A percentile compares a stretch with the other conserved stretches of the same genome.
These are phyloP conservation scores for Arabidopsis arenosa DNA, from an alignment of 345 rosid species.

Conservation along the genomic window DNA sequence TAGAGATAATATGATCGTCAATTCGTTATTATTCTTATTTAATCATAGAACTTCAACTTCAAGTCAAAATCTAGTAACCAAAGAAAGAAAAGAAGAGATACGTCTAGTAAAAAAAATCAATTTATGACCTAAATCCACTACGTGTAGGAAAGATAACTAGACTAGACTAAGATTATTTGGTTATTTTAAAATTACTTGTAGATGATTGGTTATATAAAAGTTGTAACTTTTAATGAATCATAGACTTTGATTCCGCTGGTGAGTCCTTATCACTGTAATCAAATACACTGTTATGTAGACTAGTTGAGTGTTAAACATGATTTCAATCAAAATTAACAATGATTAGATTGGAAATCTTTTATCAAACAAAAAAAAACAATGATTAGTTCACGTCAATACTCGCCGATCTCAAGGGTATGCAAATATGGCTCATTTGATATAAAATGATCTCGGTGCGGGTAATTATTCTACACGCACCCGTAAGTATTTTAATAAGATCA, in stretches of 20 bases:
- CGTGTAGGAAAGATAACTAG: not conserved
- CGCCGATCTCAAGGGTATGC: not conserved
- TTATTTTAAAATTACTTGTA: not conserved
- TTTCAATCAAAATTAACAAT: not conserved
- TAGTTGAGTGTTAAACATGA: not conserved
- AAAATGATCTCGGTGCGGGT: constrained; percentile 8
- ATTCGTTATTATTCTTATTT: not conserved
- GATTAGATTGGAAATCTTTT: no score
- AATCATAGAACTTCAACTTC: not conserved
- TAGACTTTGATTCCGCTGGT: not conserved
- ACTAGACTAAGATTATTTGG: constrained; percentile 6
- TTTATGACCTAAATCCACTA: not conserved
- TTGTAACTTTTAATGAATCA: not conserved
- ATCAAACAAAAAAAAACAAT: no score
- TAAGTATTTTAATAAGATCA: not conserved
- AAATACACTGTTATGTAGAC: not conserved
- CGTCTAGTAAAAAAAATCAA: not conserved
- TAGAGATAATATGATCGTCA: not conserved
- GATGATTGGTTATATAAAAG: not conserved
- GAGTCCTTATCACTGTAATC: not conserved
- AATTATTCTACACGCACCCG: constrained; percentile 10
- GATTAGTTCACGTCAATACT: constrained; percentile 19
- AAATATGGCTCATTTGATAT: not conserved
- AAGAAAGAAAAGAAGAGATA: not conserved
- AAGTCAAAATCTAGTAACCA: not conserved